Percentiles rank a stretch among this genome's conserved stretches.
Evolutionary conservation across 169 alveolate genomes (phyloP).

Genomic region (Plasmodium adleri): DNA sequence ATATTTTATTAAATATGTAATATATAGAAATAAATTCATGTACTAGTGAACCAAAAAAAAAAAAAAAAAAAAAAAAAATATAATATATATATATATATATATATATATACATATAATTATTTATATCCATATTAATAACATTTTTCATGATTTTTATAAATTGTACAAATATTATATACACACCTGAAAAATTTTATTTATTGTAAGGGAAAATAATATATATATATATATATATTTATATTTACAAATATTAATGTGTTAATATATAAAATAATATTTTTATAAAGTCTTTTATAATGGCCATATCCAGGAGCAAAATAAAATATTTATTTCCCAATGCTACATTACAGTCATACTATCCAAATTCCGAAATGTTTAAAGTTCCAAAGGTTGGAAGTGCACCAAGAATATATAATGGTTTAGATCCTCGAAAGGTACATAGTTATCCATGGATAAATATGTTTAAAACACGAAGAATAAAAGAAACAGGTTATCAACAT

Average conservation of each 20-base stretch:
- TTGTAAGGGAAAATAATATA: background rate
- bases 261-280: too few species aligned
- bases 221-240: background rate
- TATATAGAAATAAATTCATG: too few species aligned
- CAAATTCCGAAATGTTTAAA: constrained; percentile 87
- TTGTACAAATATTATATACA: too few species aligned
- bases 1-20: too few species aligned
- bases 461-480: constrained; percentile 78
- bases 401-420: constrained; percentile 83
- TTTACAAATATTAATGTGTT: too few species aligned
- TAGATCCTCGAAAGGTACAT: constrained; percentile 83
- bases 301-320: constrained; percentile 75
- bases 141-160: too few species aligned
- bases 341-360: constrained; percentile 85
- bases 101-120: too few species aligned
- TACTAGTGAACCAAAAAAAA: too few species aligned
- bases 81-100: too few species aligned
- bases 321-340: constrained; percentile 81
- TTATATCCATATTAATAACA: too few species aligned
- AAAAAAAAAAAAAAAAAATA: too few species aligned
- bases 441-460: constrained; percentile 82
- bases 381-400: constrained; percentile 75
- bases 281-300: constrained; percentile 69
- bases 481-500: constrained; percentile 84
- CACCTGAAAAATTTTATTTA: background rate